Conservation (phyloP, 108 stramenopile genomes). For the Nitzschia putrida region DNA sequence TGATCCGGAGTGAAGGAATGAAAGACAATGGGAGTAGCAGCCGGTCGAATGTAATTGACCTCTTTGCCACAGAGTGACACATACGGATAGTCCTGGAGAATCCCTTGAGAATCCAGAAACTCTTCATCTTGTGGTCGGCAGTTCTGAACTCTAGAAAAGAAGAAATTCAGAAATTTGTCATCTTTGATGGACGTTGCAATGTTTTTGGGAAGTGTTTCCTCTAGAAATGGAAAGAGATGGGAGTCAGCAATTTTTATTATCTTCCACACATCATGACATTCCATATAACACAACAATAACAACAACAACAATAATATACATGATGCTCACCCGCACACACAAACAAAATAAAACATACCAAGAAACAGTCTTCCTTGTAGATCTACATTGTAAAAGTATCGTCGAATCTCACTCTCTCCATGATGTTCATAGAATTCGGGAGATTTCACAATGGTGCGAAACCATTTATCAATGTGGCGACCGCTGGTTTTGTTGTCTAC, state of each 20-base stretch:
- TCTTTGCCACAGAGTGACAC: constrained; percentile 50
- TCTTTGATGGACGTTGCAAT: constrained; percentile 60
- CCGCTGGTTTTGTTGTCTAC: background rate
- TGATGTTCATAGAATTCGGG: constrained; percentile 38
- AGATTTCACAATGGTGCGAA: constrained; percentile 35
- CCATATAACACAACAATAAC: too few species aligned
- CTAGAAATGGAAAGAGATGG: too few species aligned
- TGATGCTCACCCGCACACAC: background rate
- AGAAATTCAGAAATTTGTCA: constrained; percentile 48
- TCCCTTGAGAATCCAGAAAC: constrained; percentile 14
- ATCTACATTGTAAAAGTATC: constrained; percentile 59
- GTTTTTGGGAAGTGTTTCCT: constrained; percentile 59
- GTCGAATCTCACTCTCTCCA: constrained; percentile 19
- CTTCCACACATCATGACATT: too few species aligned
- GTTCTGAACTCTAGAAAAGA: constrained; percentile 37
- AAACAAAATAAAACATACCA: constrained; percentile 10
- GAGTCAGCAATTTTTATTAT: too few species aligned
- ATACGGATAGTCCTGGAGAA: constrained; percentile 44
- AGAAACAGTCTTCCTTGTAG: constrained; percentile 51
- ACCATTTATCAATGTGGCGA: constrained; percentile 46
- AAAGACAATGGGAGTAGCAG: constrained; percentile 55
- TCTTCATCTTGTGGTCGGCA: background rate
- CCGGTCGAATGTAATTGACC: constrained; percentile 57
- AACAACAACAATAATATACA: background rate
- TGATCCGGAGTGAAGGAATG: constrained; percentile 24